phyloP scores from a whole-genome alignment of 345 rosid species.

The Noccaea caerulescens region DNA sequence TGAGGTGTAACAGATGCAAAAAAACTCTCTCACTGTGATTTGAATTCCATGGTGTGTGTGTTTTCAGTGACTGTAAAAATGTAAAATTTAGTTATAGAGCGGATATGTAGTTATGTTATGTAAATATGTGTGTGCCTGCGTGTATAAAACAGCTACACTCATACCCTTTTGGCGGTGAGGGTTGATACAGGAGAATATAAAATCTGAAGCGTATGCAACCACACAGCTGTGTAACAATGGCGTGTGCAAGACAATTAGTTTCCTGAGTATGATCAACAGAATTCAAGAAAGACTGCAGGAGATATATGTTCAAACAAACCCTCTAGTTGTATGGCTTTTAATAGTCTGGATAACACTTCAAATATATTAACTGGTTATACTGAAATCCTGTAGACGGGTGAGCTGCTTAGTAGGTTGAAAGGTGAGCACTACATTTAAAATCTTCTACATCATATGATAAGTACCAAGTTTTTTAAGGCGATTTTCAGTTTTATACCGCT shows the following conservation, averaged over 20 bases:
- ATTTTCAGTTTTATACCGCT: neutral
- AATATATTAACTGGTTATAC: constrained; percentile 6
- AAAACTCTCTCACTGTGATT: no score
- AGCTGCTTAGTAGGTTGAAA: constrained; percentile 7
- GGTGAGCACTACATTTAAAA: constrained; percentile 9
- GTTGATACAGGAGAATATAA: constrained; percentile 66
- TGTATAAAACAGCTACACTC: constrained; percentile 51
- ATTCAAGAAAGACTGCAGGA: neutral
- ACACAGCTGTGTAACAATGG: constrained; percentile 64
- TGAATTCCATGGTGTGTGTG: neutral
- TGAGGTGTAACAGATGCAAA: no score
- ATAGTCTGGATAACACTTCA: neutral
- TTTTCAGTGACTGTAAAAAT: neutral
- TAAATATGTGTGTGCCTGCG: neutral
- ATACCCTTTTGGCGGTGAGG: constrained; percentile 75
- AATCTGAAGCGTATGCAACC: constrained; percentile 89
- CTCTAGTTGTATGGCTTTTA: neutral
- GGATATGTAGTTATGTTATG: neutral
- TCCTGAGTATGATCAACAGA: neutral
- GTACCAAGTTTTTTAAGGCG: neutral
- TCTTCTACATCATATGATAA: neutral
- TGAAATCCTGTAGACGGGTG: neutral
- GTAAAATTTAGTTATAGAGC: neutral
- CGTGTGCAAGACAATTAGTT: constrained; percentile 8
- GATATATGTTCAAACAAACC: constrained; percentile 3